phyloP scores from a whole-genome alignment of 805 yeast species.

The Yarrowia osloensis region DNA sequence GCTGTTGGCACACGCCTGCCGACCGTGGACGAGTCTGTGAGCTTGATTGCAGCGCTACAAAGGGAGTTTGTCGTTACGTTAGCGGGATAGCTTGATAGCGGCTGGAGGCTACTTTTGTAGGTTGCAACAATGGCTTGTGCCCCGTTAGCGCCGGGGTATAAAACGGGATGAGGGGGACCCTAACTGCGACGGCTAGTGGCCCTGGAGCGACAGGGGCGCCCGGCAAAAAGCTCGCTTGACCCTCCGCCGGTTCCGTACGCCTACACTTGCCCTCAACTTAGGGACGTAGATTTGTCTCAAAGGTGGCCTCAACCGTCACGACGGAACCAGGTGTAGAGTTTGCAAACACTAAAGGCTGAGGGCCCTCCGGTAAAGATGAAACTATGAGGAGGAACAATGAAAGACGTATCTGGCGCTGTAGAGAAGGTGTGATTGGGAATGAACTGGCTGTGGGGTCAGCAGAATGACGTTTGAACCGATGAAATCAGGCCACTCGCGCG shows the following conservation, averaged over 20 bases:
- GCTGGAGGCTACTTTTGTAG: background rate
- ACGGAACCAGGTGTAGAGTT: conserved; percentile 3
- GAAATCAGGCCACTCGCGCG: background rate
- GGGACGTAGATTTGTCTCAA: background rate
- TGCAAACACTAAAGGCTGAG: background rate
- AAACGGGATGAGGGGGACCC: background rate
- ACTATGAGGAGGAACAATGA: background rate
- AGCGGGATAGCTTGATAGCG: background rate
- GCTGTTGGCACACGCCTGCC: background rate
- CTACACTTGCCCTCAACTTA: background rate
- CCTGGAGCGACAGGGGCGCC: too few relatives aligned
- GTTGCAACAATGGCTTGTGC: background rate
- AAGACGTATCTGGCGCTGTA: background rate
- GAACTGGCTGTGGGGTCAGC: background rate
- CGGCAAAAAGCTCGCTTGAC: too few relatives aligned
- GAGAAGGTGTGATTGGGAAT: background rate
- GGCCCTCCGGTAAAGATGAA: background rate
- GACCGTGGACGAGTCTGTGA: background rate
- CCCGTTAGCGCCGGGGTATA: background rate
- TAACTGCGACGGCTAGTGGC: too few relatives aligned
- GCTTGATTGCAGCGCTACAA: background rate
- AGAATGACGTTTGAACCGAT: background rate
- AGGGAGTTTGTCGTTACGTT: background rate
- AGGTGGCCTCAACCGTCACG: conserved; percentile 14
- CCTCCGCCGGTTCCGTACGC: background rate